Evolutionary conservation across 1,284 basidiomycete species (phyloP), one percentile per base, ranked within the genome.

Genomic region (Apiotrichum gamsii): DNA sequence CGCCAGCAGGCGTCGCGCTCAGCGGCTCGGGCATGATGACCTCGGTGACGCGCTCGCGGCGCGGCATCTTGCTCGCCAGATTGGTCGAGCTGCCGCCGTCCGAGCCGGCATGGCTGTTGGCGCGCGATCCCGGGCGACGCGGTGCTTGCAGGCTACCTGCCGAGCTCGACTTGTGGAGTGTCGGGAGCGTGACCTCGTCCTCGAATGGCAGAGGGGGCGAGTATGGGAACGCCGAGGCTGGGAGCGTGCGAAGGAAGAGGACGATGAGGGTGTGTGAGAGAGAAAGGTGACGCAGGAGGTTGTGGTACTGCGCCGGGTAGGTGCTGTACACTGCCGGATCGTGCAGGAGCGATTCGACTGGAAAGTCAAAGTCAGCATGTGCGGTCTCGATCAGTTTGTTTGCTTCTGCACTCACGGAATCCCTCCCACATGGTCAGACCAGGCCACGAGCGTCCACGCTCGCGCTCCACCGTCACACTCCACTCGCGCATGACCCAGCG

Each of bases 351-450:
- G 69, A 70, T 57, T 73, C 71, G 31, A 73, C 69, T 71, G 42
- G 13, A 11, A 28, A 28, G 11, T 6, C 25, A 23, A n/a, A 18
- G 41, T 56, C 35, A 57, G 45, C 43, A 34, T 23, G 30, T 9
- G n/a, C 34, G 13, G 4, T 10, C 13, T 15, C 11, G 2, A 21
- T 15, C 9, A n/a, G 14, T 11, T 28, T 28, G 6, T 28, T 28
- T n/a, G n/a, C n/a, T n/a, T n/a, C n/a, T 19, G 19, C n/a, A 66
- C 70, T 67, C 52, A 72, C 70, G 52, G 47, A 70, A 70, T 3
- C 71, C 71, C 43, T 73, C 71, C 71, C 71, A 73, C 2, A 73
- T 70, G 0, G 65, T 67, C 25, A 73, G 45, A 39, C 70, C 70
- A 2, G 71, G 71, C 70, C 71, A 72, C 20, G 55, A 61, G 9